Base-by-base conservation (phyloP, 768 basidiomycete genomes). In the Clavulina sp. region DNA sequence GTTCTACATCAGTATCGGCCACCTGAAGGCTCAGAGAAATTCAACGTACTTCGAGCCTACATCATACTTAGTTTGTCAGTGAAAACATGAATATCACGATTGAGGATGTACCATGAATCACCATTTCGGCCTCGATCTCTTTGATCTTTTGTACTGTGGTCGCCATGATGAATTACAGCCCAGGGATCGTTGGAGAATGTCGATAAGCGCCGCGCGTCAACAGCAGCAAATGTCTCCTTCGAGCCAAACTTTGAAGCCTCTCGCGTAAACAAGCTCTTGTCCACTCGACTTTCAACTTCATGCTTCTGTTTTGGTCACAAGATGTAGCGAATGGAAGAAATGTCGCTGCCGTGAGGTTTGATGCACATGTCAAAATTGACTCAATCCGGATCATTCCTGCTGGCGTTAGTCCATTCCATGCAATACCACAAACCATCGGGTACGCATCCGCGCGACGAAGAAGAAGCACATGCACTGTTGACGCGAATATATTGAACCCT, bases 51-150 rank as follows among this genome's bases (percentile, higher is more conserved):
- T 75, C 75, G 88, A 63, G 81, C 75, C 83, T 88, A 63, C 52
- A 58, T 55, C 52, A 29, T 57, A 41, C n/a, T n/a, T n/a, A 29
- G 6, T 18, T 48, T n/a, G 30, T 4, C 50, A 21, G 38, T 3
- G 2, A 2, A 21, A 4, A 16, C 36, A 51, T 13, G 23, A 38
- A 3, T 32, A 7, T 31, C n/a, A n/a, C 18, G 6, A 18, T 50
- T 5, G 18, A 28, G 31, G 21, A 50, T 19, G 30, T 3, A 29
- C 7, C 2, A 5, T 55, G 58, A 65, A 76, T 70, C 62, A 84
- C 86, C 91, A 91, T 91, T 68, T 91, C 88, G 85, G 88, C 86
- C 75, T 92, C 88, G 65, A 92, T 77, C 78, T 88, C 87, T 83
- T 87, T 87, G 56, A 89, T 86, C 68, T 88, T 89, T 66, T 89